These are phyloP conservation scores for Ceratonia siliqua DNA, from an alignment of 306 rosid species.

Conservation along the genomic window DNA sequence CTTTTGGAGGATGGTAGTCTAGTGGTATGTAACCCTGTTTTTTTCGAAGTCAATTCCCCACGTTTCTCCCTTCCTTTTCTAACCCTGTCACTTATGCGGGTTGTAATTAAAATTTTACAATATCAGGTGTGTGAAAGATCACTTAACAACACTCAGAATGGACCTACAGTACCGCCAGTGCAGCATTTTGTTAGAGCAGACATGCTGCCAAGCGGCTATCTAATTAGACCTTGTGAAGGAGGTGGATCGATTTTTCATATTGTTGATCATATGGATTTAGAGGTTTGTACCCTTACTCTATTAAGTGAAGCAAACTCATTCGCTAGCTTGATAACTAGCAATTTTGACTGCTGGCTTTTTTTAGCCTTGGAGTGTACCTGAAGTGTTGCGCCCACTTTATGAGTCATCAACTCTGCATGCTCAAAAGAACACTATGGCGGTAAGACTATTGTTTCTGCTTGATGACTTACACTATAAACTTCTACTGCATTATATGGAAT, in stretches of 20 bases:
- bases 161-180: slow-evolving; percentile 89
- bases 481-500: slow-evolving; percentile 6
- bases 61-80: background rate
- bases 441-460: slow-evolving; percentile 40
- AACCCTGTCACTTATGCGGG: background rate
- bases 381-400: slow-evolving; percentile 91
- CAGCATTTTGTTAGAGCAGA: slow-evolving; percentile 95
- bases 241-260: slow-evolving; percentile 95
- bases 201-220: slow-evolving; percentile 87
- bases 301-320: background rate
- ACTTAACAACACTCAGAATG: slow-evolving; percentile 95
- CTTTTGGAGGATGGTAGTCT: slow-evolving; percentile 97
- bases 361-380: slow-evolving; percentile 98
- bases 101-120: slow-evolving; percentile 22
- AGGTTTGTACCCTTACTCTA: slow-evolving; percentile 48
- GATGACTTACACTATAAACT: background rate
- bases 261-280: slow-evolving; percentile 91
- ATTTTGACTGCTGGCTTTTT: slow-evolving; percentile 26
- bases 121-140: slow-evolving; percentile 95
- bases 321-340: slow-evolving; percentile 24
- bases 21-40: slow-evolving; percentile 61
- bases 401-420: slow-evolving; percentile 91
- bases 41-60: background rate
- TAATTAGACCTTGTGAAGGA: slow-evolving; percentile 96
- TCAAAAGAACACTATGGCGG: slow-evolving; percentile 93